Base-by-base conservation (phyloP, 2,329 filamentous ascomycete species). In the Akanthomyces lecanii region DNA sequence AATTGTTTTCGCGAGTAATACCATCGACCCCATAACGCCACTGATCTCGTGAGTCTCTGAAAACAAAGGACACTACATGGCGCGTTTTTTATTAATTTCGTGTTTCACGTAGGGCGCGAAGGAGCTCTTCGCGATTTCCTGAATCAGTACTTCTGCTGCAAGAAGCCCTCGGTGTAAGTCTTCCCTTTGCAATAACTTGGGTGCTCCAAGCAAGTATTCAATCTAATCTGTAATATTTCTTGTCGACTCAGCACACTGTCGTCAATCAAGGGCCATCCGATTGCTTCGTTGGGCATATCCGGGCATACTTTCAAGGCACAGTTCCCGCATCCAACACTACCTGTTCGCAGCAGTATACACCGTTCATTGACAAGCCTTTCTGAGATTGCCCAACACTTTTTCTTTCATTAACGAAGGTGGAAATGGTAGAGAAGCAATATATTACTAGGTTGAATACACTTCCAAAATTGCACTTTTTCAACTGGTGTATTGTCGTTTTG, bases 1-100 rank as follows among this genome's bases (percentile, higher is more conserved):
- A 14, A 69, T 78, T 38, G 67, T 78, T 7, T 76, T 78, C 63
- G 50, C 75, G 36, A 75, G 75, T 55, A 78, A 76, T 36, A 77
- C 73, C 4, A 66, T 71, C 42, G 76, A 78, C 62, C 73, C 74
- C 14, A 66, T 78, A n/a, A 74, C 76, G 7, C 75, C 75, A 12
- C 64, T 77, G 65, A 71, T 58, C 5, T 36, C 33, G 33, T 36
- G 8, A 36, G 33, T 36, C 8, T 36, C 8, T 36, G 8, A 36
- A 7, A 36, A 36, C 8, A 36, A 36, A 36, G 8, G 5, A 36
- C 23, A n/a, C 8, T 21, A 23, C n/a, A 21, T 47, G 18, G 7
- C 23, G 10, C 8, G 12, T 47, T 23, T 21, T n/a, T 40, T 11
- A 18, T 11, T 16, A 14, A 16, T 40, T 40, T 40, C 10, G 5